Base-by-base conservation (phyloP, 2,329 filamentous ascomycete species). In the Herpotrichia juniperi region DNA sequence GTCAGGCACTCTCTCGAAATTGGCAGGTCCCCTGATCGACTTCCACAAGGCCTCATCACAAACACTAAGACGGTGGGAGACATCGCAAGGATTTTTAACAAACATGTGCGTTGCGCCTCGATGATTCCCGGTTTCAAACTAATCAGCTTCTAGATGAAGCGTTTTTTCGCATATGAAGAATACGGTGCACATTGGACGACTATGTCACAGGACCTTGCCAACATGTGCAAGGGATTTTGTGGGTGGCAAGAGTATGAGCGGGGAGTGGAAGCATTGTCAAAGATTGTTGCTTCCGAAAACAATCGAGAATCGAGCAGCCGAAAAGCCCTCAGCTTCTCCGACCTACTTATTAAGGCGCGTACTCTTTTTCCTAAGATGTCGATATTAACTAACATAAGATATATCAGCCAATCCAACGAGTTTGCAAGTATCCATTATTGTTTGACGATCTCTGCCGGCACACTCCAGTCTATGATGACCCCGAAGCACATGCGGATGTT, bases 131-230 rank as follows among this genome's bases (percentile, higher is more conserved):
- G 83, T 61, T 74, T 45, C 76, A 77, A 61, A 56, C 56, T 62
- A 17, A 60, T 48, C 9, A 14, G 39, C 17, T 46, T 12, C 57
- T 34, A 96, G 90, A 87, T 96, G 76, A 83, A 85, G 53, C 86
- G 87, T 0, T 94, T 97, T 75, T 89, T 90, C 67, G 81, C 88
- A 44, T 99, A 99, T 69, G 90, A 96, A 75, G 90, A 96, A 63
- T 99, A 96, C 70, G 90, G 90, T 30, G 89, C 89, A 46, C 93
- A 93, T 68, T 96, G 94, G 72, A 91, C 96, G 61, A 81, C 91
- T 59, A 89, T 97, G 79, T 86, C 89, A 42, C 86, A 89, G 58
- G 91, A 96, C 57, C 78, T 96, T 30, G 84, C 87, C 28, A 81
- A 87, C 22, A 81, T 88, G 14, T 85, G 89, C 56, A 83, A 86